Base-by-base conservation (phyloP, 2,329 filamentous ascomycete genomes). In the Fusarium sp. region DNA sequence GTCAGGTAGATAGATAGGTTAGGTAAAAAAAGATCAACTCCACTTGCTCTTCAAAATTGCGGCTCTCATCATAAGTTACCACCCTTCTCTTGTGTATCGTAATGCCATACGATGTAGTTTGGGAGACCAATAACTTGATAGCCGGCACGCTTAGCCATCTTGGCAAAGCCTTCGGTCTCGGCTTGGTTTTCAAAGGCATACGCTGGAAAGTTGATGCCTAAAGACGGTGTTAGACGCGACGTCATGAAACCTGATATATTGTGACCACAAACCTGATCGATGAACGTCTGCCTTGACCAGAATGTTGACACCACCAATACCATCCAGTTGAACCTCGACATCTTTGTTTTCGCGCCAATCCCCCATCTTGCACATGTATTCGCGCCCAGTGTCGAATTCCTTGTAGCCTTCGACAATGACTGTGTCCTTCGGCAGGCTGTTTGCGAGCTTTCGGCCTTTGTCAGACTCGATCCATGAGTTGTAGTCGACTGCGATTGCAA, bases 161-260 rank as follows among this genome's bases (percentile, higher is more conserved):
- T 97, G 41, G 96, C 96, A 79, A 99, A 99, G 12, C 96, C 96
- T 84, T 99, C 96, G 9, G 96, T 99, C 84, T 99, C 96, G 72
- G 96, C 96, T 85, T 99, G 96, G 83, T 99, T 98, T 82, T 99
- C 96, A 81, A 99, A 99, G 7, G 96, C 89, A 79, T 99, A 99
- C 80, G 91, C 91, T 14, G 96, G 96, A 83, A 99, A 99, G 83
- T 99, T 99, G 85, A 99, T 96, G 71, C 95, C 95, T 95, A 74
- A 26, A 30, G 26, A 39, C 36, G 48, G 15, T 30, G 72, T 82
- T 68, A 83, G 79, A 60, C 16, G 15, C 26, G 42, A 44, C 24
- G 28, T 56, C 36, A 26, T 24, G 22, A n/a, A 35, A 35, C 28
- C 59, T 36, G 26, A 47, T 24, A 36, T 24, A 14, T 39, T 39